Base-by-base conservation (phyloP, 768 basidiomycete species). In the Boletus edulis region DNA sequence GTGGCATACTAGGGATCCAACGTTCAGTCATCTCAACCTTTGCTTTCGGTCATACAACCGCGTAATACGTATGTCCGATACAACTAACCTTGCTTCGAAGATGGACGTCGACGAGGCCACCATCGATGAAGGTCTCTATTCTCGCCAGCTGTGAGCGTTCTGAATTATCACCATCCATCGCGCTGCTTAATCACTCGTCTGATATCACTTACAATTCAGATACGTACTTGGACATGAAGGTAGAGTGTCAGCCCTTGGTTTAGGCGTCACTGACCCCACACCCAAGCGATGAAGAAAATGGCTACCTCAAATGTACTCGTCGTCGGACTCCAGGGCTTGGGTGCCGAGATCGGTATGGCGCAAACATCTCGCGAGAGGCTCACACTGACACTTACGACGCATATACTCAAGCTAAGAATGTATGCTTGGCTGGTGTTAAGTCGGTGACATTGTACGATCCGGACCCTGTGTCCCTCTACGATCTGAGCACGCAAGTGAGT, bases 151-250 rank as follows among this genome's bases (percentile, higher is more conserved):
- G 89, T 93, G 72, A 80, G 91, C 73, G 50, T 49, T 39, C 40
- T 50, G 20, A 62, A 44, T 49, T 46, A 46, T 61, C 51, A 34
- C 61, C 49, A 46, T 39, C 29, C 40, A 65, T 64, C 56, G 34
- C 24, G 13, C 50, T 32, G 14, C 31, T 29, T 43, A 44, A 72
- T 62, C 54, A 24, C 58, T 57, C 29, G 55, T 51, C n/a, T 24
- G 54, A 66, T 61, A 39, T 62, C 45, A 51, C 62, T 49, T 52
- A 47, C 49, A 60, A 41, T 45, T 55, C 56, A 91, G 93, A 62
- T 98, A 98, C 71, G 95, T 98, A 11, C 84, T 98, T 27, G 95
- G 95, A 31, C 94, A 98, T 71, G 95, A 98, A 82, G 95, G 95
- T 92, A 51, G 43, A 50, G 13, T 29, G 5, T 11, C 20, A 32